These are phyloP conservation scores for Kazachstania martiniae DNA, from an alignment of 805 yeast genomes.

Conservation along the genomic window DNA sequence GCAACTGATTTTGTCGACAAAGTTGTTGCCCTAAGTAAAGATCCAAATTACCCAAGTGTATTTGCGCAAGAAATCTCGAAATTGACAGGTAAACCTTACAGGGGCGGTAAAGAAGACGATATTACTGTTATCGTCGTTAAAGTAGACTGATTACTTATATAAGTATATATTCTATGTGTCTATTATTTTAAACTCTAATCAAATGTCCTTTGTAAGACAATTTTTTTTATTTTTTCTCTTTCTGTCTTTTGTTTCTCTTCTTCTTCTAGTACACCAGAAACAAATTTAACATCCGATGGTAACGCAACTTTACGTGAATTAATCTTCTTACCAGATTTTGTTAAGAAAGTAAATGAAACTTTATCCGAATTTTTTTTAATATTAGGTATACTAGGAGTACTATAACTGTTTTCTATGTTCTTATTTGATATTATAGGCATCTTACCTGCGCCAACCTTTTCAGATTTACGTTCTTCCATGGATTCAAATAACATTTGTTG, in stretches of 20 bases:
- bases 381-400: background rate
- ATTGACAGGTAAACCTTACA: constrained; percentile 29
- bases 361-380: constrained; percentile 4
- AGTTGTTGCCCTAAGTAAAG: constrained; percentile 61
- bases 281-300: constrained; percentile 46
- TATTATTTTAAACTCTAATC: constrained; percentile 19
- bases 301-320: constrained; percentile 36
- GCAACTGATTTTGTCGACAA: constrained; percentile 49
- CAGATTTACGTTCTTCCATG: constrained; percentile 30
- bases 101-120: constrained; percentile 95
- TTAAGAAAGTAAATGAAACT: constrained; percentile 43
- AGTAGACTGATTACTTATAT: constrained; percentile 30
- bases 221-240: constrained; percentile 44
- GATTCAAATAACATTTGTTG: constrained; percentile 43
- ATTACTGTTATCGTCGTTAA: constrained; percentile 71
- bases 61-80: constrained; percentile 54
- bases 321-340: constrained; percentile 41
- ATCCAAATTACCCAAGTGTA: constrained; percentile 68
- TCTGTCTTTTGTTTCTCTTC: constrained; percentile 41
- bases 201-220: constrained; percentile 34
- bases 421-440: constrained; percentile 14
- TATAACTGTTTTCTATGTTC: background rate
- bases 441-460: constrained; percentile 16
- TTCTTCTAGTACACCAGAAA: constrained; percentile 39
- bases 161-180: background rate